Base-by-base conservation (phyloP, 169 alveolate species). In the Cryptosporidium baileyi region DNA sequence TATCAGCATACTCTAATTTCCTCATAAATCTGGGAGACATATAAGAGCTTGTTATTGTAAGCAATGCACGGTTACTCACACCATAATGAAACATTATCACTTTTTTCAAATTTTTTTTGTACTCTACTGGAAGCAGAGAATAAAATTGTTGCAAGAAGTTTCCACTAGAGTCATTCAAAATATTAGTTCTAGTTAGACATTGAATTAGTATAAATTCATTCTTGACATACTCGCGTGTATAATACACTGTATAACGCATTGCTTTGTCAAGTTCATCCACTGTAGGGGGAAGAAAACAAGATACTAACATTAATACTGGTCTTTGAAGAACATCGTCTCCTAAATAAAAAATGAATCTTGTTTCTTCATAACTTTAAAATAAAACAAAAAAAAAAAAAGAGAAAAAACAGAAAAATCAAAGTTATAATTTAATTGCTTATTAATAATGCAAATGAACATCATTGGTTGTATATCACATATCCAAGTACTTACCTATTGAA, bases 21-120 rank as follows among this genome's bases (percentile, higher is more conserved):
- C 67, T 74, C 85, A 74, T 74, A 57, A 74, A 74, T 24, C 67
- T 74, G 3, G 85, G 85, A 7, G 85, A 74, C 85, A 74, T 74
- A 22, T 74, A 74, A 24, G 85, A 74, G 32, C 85, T 74, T 19
- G 57, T 74, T 24, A 74, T 57, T 13, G 85, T 13, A 15, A 74
- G 41, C 15, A 74, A 41, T 24, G 85, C 85, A 36, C 85, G 65
- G 36, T 74, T 74, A 36, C 85, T 74, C 17, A 74, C 67, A 32
- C 85, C 85, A 38, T 74, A 74, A 57, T 74, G 85, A 41, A 74
- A 74, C 85, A 74, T 74, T 17, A 74, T 52, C 19, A 74, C 85
- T 57, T 74, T 74, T 74, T 74, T 74, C 13, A 74, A 38, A 36
- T 74, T 74, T 32, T 74, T 74, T 57, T 74, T 74, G 43, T 54